phyloP scores from a whole-genome alignment of 139 green algal species.

The Edaphochlamys debaryana region DNA sequence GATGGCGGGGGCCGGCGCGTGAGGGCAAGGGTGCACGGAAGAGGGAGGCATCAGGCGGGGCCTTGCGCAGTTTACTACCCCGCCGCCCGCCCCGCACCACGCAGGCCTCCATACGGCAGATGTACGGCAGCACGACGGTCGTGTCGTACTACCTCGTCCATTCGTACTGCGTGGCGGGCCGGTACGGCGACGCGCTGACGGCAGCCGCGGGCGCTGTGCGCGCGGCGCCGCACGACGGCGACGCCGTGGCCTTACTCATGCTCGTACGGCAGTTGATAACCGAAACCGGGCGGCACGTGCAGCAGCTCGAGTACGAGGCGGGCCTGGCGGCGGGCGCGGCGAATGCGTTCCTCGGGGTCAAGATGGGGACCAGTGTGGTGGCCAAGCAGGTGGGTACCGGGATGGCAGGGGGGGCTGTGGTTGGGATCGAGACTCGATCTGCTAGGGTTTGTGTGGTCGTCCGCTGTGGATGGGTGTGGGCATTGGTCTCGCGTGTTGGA shows the following conservation, averaged over 20 bases:
- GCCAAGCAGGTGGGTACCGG: not conserved
- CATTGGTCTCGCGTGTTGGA: not conserved
- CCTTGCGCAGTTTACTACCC: no score
- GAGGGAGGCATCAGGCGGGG: no score
- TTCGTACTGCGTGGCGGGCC: not conserved
- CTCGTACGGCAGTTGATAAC: not conserved
- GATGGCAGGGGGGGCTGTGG: not conserved
- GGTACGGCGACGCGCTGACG: not conserved
- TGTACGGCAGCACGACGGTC: not conserved
- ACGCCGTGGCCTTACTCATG: constrained; percentile 1
- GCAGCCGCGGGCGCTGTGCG: no score
- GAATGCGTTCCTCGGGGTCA: not conserved
- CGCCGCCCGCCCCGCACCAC: no score
- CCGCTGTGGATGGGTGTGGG: not conserved
- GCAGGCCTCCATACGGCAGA: no score
- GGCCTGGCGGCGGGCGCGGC: constrained; percentile 7
- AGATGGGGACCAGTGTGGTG: not conserved
- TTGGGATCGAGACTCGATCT: not conserved
- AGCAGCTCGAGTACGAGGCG: not conserved
- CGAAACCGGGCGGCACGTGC: not conserved
- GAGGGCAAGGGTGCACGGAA: no score
- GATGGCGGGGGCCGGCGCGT: no score
- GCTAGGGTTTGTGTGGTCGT: not conserved
- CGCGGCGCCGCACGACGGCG: not conserved
- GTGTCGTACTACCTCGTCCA: constrained; percentile 18